Base-by-base conservation (phyloP, 2,329 filamentous ascomycete genomes). In the Penicillium sp. region DNA sequence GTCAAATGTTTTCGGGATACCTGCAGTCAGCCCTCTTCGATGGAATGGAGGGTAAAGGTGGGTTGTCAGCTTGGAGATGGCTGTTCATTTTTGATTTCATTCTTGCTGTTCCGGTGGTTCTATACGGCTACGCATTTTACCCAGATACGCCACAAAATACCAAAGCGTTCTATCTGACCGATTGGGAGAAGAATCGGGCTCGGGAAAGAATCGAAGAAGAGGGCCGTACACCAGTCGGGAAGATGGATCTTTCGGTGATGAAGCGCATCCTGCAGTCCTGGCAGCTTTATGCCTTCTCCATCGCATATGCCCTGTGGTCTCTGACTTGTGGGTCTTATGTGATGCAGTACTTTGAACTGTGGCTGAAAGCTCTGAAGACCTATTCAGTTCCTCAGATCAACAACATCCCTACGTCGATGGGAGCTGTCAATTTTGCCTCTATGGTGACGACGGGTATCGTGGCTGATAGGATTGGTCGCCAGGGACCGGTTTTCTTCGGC, bases 11-110 rank as follows among this genome's bases (percentile, higher is more conserved):
- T 16, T 57, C 54, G 3, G 54, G 54, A 16, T 57, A 53, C 26
- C 16, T 57, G 0, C 81, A 83, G 69, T 79, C 81, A 0, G 81
- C 77, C 0, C 76, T 78, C 0, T 81, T 81, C 64, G 76, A 77
- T 19, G 77, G 77, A n/a, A 71, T 85, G 1, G 78, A 80, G 31
- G 81, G 81, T 3, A 67, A 76, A 0, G 63, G 37, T 13, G 81
- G 82, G 0, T 73, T 78, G 53, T 68, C 75, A 0, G 81, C 80
- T 0, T 82, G 79, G 80, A 74, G 77, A 60, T 81, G 79, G 82
- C 73, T 85, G 0, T 85, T 85, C 59, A 80, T 85, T 49, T 79
- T 84, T 37, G 81, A 84, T 62, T 79, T 79, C 0, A 68, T 83
- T 49, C 82, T 85, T 60, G 80, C 79, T 3, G 69, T 79, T 5